phyloP scores from a whole-genome alignment of 768 basidiomycete genomes.

The Tylopilus vinaceipallidus region DNA sequence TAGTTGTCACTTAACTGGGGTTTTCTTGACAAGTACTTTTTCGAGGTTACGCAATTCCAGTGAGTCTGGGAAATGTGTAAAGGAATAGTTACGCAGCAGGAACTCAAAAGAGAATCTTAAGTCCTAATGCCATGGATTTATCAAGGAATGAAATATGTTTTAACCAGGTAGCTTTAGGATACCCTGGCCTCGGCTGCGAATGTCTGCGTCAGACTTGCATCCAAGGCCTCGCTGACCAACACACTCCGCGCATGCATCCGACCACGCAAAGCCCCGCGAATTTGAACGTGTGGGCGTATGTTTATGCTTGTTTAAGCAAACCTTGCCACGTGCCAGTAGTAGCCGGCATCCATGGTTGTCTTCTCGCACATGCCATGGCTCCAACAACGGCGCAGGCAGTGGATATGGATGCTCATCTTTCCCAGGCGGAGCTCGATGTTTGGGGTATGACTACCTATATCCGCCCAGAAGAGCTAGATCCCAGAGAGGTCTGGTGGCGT shows the following conservation, averaged over 20 bases:
- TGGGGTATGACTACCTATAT: neutral
- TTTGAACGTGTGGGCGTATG: neutral
- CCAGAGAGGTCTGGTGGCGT: conserved; percentile 11
- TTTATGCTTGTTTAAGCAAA: conserved; percentile 15
- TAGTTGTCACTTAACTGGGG: neutral
- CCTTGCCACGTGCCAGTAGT: neutral
- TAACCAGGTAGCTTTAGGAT: too few relatives aligned
- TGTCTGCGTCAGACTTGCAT: too few relatives aligned
- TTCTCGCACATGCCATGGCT: neutral
- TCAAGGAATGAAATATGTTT: too few relatives aligned
- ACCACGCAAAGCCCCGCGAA: neutral
- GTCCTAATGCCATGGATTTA: too few relatives aligned
- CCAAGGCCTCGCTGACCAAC: neutral
- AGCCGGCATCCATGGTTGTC: neutral
- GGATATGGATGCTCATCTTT: neutral
- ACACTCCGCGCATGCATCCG: conserved; percentile 6
- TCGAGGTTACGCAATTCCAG: neutral
- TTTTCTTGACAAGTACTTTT: neutral
- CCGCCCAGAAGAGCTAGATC: conserved; percentile 3
- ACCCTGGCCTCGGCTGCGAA: too few relatives aligned
- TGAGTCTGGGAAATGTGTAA: too few relatives aligned
- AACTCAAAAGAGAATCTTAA: too few relatives aligned
- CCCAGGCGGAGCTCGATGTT: neutral
- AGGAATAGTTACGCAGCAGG: neutral
- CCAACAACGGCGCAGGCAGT: neutral